Evolutionary conservation across 1,284 basidiomycete species (phyloP), one percentile per base, ranked within the genome.

Genomic region (Microbotryum scabiosae): DNA sequence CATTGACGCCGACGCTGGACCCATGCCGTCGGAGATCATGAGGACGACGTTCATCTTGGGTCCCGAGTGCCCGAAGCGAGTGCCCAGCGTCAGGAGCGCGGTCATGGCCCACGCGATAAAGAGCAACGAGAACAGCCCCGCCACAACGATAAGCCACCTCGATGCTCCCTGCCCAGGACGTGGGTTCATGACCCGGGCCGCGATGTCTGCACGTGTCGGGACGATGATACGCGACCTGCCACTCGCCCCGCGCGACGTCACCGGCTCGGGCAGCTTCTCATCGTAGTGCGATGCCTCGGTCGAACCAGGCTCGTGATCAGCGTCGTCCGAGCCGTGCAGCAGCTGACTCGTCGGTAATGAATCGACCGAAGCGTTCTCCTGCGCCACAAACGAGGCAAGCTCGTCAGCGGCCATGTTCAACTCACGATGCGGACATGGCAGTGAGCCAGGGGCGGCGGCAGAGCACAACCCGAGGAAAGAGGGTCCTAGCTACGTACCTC

Each of bases 21-120:
- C 75, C 64, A 73, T 75, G 8, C 75, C 74, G 46, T 76, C 74
- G 47, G 69, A 71, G 60, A 76, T 71, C 73, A 76, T 75, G 18
- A 76, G 57, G 57, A 76, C 72, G 56, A 76, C 71, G 64, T 75
- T 74, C 44, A 73, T 66, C 63, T 70, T 57, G 0, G 51, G 51
- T 8, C 32, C 44, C 0, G 51, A 28, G 30, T 58, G 51, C 12
- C 60, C 52, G 16, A 59, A 64, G 12, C 60, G 44, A 2, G 58
- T 62, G 3, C 55, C 57, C 10, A 64, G 30, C 23, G 46, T 50
- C 4, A 60, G 32, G 12, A 66, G 5, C 21, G 44, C 47, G 12
- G 65, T 66, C 21, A 43, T 9, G 12, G 20, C 25, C 6, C 45
- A 64, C 8, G 62, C 59, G 43, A 41, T 18, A 4, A 41, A 41